phyloP scores from a whole-genome alignment of 2,329 filamentous ascomycete genomes.

The Paraphaeosphaeria sporulosa region DNA sequence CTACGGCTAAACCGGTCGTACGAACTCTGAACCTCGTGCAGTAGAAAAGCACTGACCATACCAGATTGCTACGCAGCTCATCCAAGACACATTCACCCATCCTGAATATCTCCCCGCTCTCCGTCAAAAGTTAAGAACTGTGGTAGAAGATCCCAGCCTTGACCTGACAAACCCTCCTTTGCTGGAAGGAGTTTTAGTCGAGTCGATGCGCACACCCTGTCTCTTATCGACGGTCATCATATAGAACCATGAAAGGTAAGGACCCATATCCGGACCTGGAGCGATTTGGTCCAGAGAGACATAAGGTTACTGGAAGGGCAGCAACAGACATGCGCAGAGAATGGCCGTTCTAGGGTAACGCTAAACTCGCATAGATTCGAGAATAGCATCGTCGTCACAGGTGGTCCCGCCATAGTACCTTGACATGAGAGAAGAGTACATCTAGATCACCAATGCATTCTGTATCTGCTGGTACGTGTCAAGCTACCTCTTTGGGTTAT shows the following conservation, averaged over 20 bases:
- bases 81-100: constrained; percentile 9
- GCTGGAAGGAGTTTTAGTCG: not conserved
- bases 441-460: too few species aligned
- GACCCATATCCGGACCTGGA: not conserved
- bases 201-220: not conserved
- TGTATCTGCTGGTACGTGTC: too few species aligned
- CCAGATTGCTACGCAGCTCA: constrained; percentile 11
- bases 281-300: not conserved
- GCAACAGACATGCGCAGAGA: constrained; percentile 5
- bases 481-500: too few species aligned
- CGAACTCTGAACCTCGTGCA: not conserved
- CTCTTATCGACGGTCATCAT: not conserved
- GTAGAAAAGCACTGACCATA: not conserved
- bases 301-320: not conserved
- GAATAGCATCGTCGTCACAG: too few species aligned
- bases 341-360: constrained; percentile 16
- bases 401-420: too few species aligned
- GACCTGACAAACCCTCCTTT: constrained; percentile 12
- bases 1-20: not conserved
- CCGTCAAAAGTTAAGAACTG: constrained; percentile 2
- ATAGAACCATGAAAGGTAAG: not conserved
- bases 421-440: too few species aligned
- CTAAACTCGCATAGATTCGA: constrained; percentile 7
- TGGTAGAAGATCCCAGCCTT: not conserved
- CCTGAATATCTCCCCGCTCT: constrained; percentile 9